Conservation (phyloP, 371 early-diverging fungal species). For the Capillidium rhysosporum region DNA sequence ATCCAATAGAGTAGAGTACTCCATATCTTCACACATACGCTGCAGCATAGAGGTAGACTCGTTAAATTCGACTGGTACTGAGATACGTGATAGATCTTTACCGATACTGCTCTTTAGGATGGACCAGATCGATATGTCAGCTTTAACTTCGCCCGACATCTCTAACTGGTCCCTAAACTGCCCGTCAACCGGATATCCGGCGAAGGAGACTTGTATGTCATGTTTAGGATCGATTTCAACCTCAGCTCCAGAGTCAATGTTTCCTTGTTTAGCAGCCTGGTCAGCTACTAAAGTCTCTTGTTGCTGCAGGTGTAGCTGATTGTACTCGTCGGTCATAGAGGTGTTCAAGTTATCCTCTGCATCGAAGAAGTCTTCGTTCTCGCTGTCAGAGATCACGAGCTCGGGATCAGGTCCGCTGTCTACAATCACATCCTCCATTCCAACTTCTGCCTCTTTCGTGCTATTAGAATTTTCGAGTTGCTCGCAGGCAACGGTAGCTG, state of each 20-base stretch:
- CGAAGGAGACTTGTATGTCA: conserved; percentile 16
- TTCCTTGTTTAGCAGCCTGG: conserved; percentile 34
- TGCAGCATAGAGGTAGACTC: conserved; percentile 71
- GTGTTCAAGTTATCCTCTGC: conserved; percentile 16
- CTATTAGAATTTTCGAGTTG: no score
- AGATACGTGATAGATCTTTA: conserved; percentile 60
- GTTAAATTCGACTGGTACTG: conserved; percentile 69
- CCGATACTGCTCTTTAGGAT: conserved; percentile 65
- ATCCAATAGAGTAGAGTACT: conserved; percentile 54
- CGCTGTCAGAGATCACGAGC: conserved; percentile 11
- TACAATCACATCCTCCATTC: neutral
- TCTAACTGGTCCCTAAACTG: conserved; percentile 18
- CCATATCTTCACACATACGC: conserved; percentile 63
- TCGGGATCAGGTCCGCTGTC: neutral
- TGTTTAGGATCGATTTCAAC: conserved; percentile 13
- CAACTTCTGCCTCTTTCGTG: neutral
- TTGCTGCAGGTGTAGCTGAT: neutral
- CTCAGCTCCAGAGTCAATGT: conserved; percentile 22
- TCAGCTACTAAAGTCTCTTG: conserved; percentile 14
- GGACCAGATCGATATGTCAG: conserved; percentile 38
- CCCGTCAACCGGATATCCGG: conserved; percentile 16
- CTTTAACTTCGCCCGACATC: conserved; percentile 20
- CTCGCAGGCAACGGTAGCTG: neutral
- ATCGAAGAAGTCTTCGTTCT: conserved; percentile 39
- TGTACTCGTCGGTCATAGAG: neutral